Percentiles rank a stretch among this genome's conserved stretches.
Evolutionary conservation across 2,329 filamentous ascomycete species (phyloP).

Genomic region (Fusarium robinianum): DNA sequence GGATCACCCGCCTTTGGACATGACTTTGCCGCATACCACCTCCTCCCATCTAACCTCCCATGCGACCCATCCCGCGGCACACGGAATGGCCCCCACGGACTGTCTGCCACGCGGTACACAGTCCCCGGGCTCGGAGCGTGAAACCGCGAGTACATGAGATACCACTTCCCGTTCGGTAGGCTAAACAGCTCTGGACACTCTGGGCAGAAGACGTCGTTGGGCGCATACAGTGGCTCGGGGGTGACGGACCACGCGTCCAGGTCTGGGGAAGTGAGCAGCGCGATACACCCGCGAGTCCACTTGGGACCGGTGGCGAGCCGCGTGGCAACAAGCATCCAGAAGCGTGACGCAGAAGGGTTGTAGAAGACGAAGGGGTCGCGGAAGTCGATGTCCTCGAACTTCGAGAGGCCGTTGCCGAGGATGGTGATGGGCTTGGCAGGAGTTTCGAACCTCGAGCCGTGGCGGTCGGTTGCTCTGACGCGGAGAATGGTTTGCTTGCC

Average conservation of each 20-base stretch:
- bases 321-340: conserved; percentile 46
- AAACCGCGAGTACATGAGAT: conserved; percentile 42
- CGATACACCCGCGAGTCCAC: conserved; percentile 45
- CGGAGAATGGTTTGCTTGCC: conserved; percentile 43
- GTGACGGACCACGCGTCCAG: conserved; percentile 40
- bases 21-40: conserved; percentile 46
- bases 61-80: conserved; percentile 41
- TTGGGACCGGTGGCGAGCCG: conserved; percentile 39
- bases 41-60: conserved; percentile 42
- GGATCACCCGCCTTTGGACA: conserved; percentile 38
- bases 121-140: conserved; percentile 43
- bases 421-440: conserved; percentile 32
- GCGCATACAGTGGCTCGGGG: conserved; percentile 40
- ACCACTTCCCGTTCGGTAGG: conserved; percentile 44
- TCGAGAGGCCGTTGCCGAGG: conserved; percentile 23
- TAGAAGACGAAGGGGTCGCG: conserved; percentile 44
- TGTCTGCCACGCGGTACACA: conserved; percentile 43
- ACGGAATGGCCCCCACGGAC: conserved; percentile 42
- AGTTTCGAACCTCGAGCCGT: conserved; percentile 36
- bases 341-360: conserved; percentile 37
- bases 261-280: conserved; percentile 42
- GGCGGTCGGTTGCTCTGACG: conserved; percentile 31
- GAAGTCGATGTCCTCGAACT: conserved; percentile 43
- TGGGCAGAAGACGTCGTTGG: conserved; percentile 43
- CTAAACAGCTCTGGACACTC: conserved; percentile 45